Evolutionary conservation across 2,329 filamentous ascomycete genomes (phyloP).

Genomic region (Penicillium brevicompactum): DNA sequence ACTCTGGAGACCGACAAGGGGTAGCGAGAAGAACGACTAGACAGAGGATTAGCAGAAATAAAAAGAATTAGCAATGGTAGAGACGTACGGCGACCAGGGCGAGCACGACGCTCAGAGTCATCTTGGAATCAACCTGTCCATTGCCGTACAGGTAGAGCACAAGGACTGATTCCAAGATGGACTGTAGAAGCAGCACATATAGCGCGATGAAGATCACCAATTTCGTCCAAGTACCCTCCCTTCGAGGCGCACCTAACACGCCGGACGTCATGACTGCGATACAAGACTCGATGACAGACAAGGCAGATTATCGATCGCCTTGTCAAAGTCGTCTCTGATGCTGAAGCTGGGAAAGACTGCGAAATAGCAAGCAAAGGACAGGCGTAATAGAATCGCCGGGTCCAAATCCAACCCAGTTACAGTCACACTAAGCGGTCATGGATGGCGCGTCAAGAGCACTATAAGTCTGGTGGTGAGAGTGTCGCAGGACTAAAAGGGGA

Average conservation of each 20-base stretch:
- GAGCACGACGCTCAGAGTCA: conserved; percentile 39
- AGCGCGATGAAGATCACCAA: conserved; percentile 39
- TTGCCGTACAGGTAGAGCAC: conserved; percentile 39
- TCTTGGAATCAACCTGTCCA: conserved; percentile 40
- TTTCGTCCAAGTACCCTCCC: conserved; percentile 37
- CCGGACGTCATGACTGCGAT: conserved; percentile 18
- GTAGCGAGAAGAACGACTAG: conserved; percentile 40
- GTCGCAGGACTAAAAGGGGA: conserved; percentile 19
- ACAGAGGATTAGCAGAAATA: conserved; percentile 1
- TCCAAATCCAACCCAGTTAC: conserved; percentile 12
- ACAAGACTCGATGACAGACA: neutral
- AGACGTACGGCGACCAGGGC: conserved; percentile 38
- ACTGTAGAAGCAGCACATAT: conserved; percentile 38
- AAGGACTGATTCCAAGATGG: conserved; percentile 37
- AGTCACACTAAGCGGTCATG: conserved; percentile 8
- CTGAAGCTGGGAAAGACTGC: neutral
- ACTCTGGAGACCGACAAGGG: conserved; percentile 39
- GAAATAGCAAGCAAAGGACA: neutral
- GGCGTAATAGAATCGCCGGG: conserved; percentile 5
- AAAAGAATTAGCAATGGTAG: neutral
- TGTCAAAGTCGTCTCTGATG: neutral
- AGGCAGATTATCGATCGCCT: neutral
- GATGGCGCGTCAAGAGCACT: conserved; percentile 4
- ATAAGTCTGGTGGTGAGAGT: neutral
- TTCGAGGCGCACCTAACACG: conserved; percentile 19